A percentile compares a stretch with the other conserved stretches of the same genome.
These are phyloP conservation scores for Penicillium waksmanii DNA, from an alignment of 495 filamentous ascomycete genomes.

Conservation along the genomic window DNA sequence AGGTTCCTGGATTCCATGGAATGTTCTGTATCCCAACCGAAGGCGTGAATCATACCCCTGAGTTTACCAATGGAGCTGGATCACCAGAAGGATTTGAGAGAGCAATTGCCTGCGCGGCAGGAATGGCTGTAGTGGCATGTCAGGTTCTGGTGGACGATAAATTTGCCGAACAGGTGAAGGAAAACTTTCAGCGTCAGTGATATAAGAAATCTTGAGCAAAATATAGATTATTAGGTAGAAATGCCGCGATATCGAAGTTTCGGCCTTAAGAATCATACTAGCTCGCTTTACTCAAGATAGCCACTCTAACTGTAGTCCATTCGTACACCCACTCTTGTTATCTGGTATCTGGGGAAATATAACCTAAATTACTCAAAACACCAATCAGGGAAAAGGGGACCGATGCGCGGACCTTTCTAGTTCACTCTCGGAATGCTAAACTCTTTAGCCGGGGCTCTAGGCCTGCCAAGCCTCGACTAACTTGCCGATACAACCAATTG, in stretches of 20 bases:
- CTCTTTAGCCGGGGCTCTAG: conserved; percentile 3
- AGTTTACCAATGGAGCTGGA: conserved; percentile 57
- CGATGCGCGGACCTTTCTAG: neutral
- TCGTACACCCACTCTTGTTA: conserved; percentile 5
- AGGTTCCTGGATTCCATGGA: conserved; percentile 61
- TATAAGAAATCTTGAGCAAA: neutral
- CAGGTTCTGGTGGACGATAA: conserved; percentile 50
- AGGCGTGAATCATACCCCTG: conserved; percentile 59
- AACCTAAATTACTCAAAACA: neutral
- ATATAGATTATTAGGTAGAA: neutral
- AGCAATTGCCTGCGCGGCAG: conserved; percentile 55
- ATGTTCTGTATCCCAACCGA: conserved; percentile 55
- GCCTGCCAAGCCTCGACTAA: conserved; percentile 18
- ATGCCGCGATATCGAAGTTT: neutral
- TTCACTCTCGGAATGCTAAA: neutral
- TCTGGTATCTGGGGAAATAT: conserved; percentile 14
- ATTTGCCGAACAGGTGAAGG: conserved; percentile 36
- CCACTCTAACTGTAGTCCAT: neutral
- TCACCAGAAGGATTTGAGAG: conserved; percentile 51
- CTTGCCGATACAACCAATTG: conserved; percentile 35
- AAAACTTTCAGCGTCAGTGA: conserved; percentile 29
- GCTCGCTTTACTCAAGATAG: neutral
- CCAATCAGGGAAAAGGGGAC: neutral
- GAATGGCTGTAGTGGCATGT: conserved; percentile 60
- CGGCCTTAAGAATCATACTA: neutral